Base-by-base conservation (phyloP, 768 basidiomycete genomes). In the Mycena chlorophos region DNA sequence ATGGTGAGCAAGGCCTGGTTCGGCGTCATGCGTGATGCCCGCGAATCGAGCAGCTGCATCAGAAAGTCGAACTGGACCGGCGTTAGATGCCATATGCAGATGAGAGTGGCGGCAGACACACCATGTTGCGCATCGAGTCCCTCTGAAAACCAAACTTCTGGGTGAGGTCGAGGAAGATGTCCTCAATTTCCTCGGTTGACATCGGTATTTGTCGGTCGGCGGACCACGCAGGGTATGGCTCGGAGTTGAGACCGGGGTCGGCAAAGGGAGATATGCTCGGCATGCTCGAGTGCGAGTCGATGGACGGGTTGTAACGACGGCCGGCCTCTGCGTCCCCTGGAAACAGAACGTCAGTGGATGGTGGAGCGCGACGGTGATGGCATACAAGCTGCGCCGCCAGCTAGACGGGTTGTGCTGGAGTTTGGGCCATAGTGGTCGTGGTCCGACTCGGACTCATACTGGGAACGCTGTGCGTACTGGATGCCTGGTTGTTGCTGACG, bases 121-220 rank as follows among this genome's bases (percentile, higher is more conserved):
- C 89, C 89, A 91, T 95, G 78, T 94, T 98, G 46, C 94, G 85
- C 91, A 94, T 94, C 12, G 90, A 93, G 70, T 95, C 94, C 40
- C 88, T 82, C 74, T 95, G 97, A 72, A 99, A 99, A 54, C 97
- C 97, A 69, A 99, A 99, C 75, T 99, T 99, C 77, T 98, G 94
- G 39, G 94, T 88, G 57, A 99, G 84, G 73, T 99, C 97, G 65
- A 98, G 87, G 69, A 98, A 93, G 60, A 99, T 96, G 71, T 98
- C 97, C 71, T 98, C 97, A 54, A 98, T 98, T 72, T 98, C 96
- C 70, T 99, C 97, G 59, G 89, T 94, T 37, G 94, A 94, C 69
- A 99, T 89, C 58, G 97, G 97, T 59, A 97, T 94, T 68, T 94
- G 89, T 50, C 89, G 87, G 61, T 96, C 91, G 28, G 88, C 80